Base-by-base conservation (phyloP, 2,329 filamentous ascomycete species). In the Botryotinia narcissicola region DNA sequence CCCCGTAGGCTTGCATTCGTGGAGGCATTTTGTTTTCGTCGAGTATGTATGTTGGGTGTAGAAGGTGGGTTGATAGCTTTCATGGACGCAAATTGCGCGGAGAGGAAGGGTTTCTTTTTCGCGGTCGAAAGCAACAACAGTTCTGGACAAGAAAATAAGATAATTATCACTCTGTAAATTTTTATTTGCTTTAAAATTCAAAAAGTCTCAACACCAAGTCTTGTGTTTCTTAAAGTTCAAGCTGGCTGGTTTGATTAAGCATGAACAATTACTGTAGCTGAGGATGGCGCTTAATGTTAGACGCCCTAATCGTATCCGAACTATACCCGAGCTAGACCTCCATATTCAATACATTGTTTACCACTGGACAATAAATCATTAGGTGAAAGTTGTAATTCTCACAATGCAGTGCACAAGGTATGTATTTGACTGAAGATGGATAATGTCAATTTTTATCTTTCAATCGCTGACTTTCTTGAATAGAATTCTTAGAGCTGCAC, bases 1-100 rank as follows among this genome's bases (percentile, higher is more conserved):
- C 79, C 75, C 79, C 80, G 75, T 80, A 81, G 76, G 79, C 79
- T 75, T 79, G 80, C 77, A 80, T 80, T 75, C 78, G 77, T 59
- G 80, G 80, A 78, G 80, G 79, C 81, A 82, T 82, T 72, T 77
- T 78, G 77, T 75, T 69, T 76, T 71, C 78, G 72, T 78, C 73
- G 78, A 75, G 72, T 79, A 77, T 79, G 75, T 80, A 77, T 80
- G 76, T 78, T 79, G 72, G 73, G 78, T 77, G 76, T 74, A 76
- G 78, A 79, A 72, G 74, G 77, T 67, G 76, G 76, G 73, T 77
- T 76, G 78, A 73, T 75, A 76, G 77, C 74, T 77, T 80, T 80
- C 80, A 81, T 81, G 78, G 78, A 78, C 79, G 78, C 77, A 78
- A 74, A 77, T 46, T 73, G 77, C 76, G 76, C 75, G 70, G 37